phyloP scores from a whole-genome alignment of 371 early-diverging fungal genomes.

The Smittium mucronatum region DNA sequence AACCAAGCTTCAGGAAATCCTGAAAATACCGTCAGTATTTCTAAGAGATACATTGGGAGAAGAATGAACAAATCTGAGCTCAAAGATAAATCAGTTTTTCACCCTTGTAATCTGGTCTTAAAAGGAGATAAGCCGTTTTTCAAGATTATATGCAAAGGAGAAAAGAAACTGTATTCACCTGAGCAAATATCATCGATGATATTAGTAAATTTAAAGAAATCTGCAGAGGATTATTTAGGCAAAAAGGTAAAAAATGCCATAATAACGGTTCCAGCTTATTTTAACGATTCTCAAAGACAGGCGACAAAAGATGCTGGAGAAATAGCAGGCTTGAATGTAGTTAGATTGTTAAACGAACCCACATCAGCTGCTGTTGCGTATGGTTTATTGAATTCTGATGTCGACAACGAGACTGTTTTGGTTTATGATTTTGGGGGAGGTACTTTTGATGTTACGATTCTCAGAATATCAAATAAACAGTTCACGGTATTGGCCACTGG shows the following conservation, averaged over 20 bases:
- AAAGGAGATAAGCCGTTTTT: conserved; percentile 72
- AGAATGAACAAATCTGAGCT: conserved; percentile 77
- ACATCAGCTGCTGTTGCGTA: conserved; percentile 98
- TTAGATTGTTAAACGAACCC: conserved; percentile 97
- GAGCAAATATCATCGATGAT: conserved; percentile 96
- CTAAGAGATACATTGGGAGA: conserved; percentile 95
- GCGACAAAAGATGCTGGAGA: conserved; percentile 96
- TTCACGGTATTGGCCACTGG: conserved; percentile 90
- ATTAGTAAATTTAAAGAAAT: conserved; percentile 91
- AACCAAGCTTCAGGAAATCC: conserved; percentile 85
- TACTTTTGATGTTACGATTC: conserved; percentile 93
- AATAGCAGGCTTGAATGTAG: conserved; percentile 89
- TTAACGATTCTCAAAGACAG: conserved; percentile 96
- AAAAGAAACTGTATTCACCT: conserved; percentile 84
- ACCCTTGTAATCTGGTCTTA: conserved; percentile 77
- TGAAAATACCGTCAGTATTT: conserved; percentile 84
- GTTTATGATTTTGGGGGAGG: conserved; percentile 97
- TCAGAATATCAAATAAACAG: conserved; percentile 85
- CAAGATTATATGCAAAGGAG: conserved; percentile 74
- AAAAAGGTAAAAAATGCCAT: conserved; percentile 78
- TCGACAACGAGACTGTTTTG: conserved; percentile 74
- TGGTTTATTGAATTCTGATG: conserved; percentile 76
- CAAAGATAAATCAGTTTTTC: conserved; percentile 85
- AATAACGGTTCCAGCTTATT: conserved; percentile 96
- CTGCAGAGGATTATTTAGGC: conserved; percentile 90